Base-by-base conservation (phyloP, 2,329 filamentous ascomycete genomes). In the Xylariaceae sp. region DNA sequence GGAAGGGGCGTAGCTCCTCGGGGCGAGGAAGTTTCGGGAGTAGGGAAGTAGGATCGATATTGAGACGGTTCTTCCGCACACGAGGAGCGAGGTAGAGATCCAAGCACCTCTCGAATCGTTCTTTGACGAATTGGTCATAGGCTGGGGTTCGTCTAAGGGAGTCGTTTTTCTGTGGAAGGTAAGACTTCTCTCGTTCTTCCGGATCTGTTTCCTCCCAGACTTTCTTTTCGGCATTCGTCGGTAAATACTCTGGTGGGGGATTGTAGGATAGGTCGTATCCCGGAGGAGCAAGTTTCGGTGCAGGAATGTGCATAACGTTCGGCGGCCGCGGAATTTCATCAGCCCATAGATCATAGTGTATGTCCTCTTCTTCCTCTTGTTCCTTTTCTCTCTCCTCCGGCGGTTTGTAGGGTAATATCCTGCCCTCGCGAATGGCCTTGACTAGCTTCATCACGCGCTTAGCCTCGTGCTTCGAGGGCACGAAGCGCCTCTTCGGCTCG, bases 371-470 rank as follows among this genome's bases (percentile, higher is more conserved):
- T 53, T 89, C 84, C 50, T 88, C 82, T 53, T 89, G 84, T 61
- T 91, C 83, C 59, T 85, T 80, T 64, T 89, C 73, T 43, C 72
- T 75, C 60, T 81, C 88, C 65, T 84, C 79, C 0, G 85, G 84
- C 3, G 90, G 83, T 68, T 86, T 90, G 75, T 95, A 95, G 3
- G 95, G 95, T 66, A 95, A 76, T 62, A 99, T 97, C 48, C 91
- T 85, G 37, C 95, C 94, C 72, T 97, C 92, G 61, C 88, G 85
- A 64, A 99, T 99, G 39, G 94, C 94, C 67, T 89, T 90, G 51
- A 97, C 94, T 66, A 99, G 85, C 76, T 99, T 97, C 84, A 96
- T 96, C 50, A 99, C 84, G 54, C 91, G 84, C 77, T 96, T 96
- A 34, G 89, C 88, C 73, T 99, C 94, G 71, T 99, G 90, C 73